Conservation (phyloP, 1,284 basidiomycete species). For the Pisolithus thermaeus region DNA sequence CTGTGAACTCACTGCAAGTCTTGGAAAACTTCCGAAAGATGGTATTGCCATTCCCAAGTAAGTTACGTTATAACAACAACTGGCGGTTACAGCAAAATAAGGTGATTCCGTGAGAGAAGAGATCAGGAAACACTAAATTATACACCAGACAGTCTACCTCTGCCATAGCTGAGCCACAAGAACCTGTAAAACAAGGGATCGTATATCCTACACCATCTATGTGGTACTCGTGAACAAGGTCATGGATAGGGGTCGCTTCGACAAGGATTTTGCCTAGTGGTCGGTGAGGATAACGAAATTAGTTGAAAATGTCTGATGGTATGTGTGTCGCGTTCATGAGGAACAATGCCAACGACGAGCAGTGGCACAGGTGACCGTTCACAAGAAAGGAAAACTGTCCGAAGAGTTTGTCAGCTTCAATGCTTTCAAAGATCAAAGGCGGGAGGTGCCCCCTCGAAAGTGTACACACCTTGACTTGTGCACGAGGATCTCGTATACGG, state of each 20-base stretch:
- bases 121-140: not conserved
- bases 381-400: not conserved
- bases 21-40: too few species aligned
- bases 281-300: too few species aligned
- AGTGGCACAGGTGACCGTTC: not conserved
- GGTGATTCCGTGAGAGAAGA: not conserved
- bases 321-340: too few species aligned
- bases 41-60: not conserved
- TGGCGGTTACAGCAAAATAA: not conserved
- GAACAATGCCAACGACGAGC: not conserved
- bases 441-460: not conserved
- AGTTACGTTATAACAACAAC: not conserved
- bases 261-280: too few species aligned
- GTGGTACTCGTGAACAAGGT: too few species aligned
- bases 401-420: too few species aligned
- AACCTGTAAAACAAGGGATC: not conserved
- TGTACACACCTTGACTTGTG: slow-evolving; percentile 16
- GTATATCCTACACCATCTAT: not conserved
- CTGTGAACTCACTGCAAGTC: not conserved
- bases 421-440: not conserved
- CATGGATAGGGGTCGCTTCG: too few species aligned
- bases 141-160: not conserved
- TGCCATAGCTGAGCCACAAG: not conserved
- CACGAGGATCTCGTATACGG: slow-evolving; percentile 23
- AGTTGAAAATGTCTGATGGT: too few species aligned